Evolutionary conservation across 192 early-diverging fungal species (phyloP).

Genomic region (Gryganskiella cystojenkinii): DNA sequence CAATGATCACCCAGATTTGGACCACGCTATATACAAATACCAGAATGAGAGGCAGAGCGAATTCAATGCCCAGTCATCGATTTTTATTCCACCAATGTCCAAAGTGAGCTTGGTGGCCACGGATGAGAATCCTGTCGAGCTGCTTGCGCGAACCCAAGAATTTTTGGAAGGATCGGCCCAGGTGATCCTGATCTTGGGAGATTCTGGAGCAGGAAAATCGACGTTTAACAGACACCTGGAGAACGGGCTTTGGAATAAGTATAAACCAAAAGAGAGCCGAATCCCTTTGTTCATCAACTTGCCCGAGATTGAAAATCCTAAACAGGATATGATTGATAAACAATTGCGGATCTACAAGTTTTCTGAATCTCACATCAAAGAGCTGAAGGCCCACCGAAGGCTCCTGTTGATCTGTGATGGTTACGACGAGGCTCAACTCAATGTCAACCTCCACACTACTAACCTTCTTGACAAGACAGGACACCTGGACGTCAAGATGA

Average conservation of each 20-base stretch:
- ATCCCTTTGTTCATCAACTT: constrained; percentile 3
- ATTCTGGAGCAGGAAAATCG: constrained; percentile 17
- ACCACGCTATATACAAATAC: too few relatives aligned
- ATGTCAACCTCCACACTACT: not conserved
- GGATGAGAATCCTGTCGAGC: not conserved
- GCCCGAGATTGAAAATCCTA: not conserved
- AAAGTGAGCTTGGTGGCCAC: constrained; percentile 1
- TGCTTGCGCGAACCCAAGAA: not conserved
- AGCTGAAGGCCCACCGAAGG: not conserved
- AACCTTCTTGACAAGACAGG: not conserved
- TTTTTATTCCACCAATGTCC: too few relatives aligned
- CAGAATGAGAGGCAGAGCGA: too few relatives aligned
- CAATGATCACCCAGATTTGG: too few relatives aligned
- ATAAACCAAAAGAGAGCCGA: not conserved
- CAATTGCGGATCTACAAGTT: not conserved
- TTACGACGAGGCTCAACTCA: constrained; percentile 4
- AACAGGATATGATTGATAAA: constrained; percentile 12
- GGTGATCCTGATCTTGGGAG: constrained; percentile 4
- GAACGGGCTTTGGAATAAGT: not conserved
- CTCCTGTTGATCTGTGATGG: constrained; percentile 25
- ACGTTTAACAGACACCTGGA: constrained; percentile 3
- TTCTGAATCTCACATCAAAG: not conserved
- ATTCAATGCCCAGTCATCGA: too few relatives aligned
- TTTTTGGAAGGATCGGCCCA: not conserved
- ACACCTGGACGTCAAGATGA: not conserved